phyloP scores from a whole-genome alignment of 2,329 filamentous ascomycete genomes.

The Cadophora luteo-olivacea region DNA sequence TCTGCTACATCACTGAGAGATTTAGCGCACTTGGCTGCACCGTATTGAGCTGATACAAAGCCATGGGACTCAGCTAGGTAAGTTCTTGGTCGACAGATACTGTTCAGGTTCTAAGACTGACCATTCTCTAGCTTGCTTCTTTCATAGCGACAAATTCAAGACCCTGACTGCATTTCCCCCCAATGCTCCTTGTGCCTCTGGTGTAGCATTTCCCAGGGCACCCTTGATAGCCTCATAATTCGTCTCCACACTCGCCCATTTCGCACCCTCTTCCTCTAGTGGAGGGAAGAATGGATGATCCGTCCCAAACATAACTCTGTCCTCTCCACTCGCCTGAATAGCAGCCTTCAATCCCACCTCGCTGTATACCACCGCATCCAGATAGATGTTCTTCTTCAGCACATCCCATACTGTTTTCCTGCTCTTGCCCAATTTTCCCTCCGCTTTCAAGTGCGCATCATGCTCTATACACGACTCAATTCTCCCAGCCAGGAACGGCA shows the following conservation, averaged over 20 bases:
- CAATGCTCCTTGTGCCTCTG: conserved; percentile 59
- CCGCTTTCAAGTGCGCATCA: conserved; percentile 74
- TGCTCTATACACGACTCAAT: conserved; percentile 89
- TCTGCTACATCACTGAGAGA: no score
- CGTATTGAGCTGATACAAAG: neutral
- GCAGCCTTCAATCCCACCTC: conserved; percentile 76
- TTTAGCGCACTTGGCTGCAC: no score
- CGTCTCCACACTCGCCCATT: conserved; percentile 73
- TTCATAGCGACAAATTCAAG: conserved; percentile 45
- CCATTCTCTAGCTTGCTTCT: neutral
- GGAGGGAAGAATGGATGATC: conserved; percentile 90
- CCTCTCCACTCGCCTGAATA: conserved; percentile 69
- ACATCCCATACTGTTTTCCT: conserved; percentile 68
- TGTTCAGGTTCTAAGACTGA: neutral
- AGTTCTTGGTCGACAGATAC: neutral
- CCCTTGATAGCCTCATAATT: conserved; percentile 62
- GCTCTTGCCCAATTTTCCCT: conserved; percentile 58
- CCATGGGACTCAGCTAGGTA: neutral
- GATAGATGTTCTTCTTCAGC: conserved; percentile 77
- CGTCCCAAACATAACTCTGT: conserved; percentile 80
- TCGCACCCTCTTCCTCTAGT: conserved; percentile 65
- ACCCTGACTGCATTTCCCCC: conserved; percentile 65
- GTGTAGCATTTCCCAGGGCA: conserved; percentile 54
- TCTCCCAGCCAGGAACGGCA: conserved; percentile 86
- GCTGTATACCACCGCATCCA: conserved; percentile 87